These are phyloP conservation scores for Pterocarpus santalinus DNA, from an alignment of 306 rosid species.

Conservation along the genomic window DNA sequence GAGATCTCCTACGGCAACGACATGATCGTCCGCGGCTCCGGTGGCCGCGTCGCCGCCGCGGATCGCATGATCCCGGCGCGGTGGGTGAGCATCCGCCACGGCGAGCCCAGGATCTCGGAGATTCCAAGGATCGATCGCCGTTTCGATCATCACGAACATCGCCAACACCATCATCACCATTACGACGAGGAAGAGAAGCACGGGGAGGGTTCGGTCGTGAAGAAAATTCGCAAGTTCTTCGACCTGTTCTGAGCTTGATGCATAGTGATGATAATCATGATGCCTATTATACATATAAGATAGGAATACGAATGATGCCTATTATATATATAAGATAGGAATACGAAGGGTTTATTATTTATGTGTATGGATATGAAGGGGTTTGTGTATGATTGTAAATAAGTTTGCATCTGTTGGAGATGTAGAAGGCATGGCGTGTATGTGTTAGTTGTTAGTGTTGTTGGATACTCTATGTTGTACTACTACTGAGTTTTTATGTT, in stretches of 20 bases:
- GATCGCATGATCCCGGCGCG: constrained; percentile 12
- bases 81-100: neutral
- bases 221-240: constrained; percentile 42
- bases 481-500: neutral
- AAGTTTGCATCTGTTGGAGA: constrained; percentile 37
- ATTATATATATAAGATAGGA: neutral
- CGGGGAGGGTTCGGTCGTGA: constrained; percentile 29
- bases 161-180: neutral
- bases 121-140: neutral
- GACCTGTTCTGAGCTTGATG: constrained; percentile 39
- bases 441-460: neutral
- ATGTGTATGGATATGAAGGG: too few relatives aligned
- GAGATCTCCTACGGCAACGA: constrained; percentile 53
- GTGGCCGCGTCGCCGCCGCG: neutral
- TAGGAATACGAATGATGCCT: neutral
- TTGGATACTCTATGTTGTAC: neutral
- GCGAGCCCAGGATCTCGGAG: neutral
- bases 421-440: neutral
- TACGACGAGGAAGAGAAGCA: neutral
- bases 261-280: too few relatives aligned
- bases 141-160: neutral
- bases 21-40: constrained; percentile 1
- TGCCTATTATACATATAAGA: neutral
- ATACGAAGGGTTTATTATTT: neutral
- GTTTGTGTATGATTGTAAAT: constrained; percentile 9